A percentile compares a stretch with the other conserved stretches of the same genome.
Evolutionary conservation across 306 rosid species (phyloP).

Genomic region (Lagenaria siceraria): DNA sequence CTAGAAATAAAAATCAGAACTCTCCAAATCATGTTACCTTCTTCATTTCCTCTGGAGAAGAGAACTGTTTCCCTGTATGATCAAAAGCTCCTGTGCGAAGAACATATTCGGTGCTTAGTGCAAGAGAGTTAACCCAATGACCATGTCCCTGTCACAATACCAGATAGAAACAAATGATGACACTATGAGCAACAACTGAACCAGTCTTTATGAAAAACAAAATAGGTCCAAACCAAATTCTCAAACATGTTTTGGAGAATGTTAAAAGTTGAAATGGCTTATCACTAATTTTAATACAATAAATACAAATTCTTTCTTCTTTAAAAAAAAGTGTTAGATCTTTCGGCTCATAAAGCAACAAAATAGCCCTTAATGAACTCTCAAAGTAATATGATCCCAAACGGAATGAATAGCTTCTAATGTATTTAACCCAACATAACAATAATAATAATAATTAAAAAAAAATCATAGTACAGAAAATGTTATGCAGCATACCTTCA

Average conservation of each 20-base stretch:
- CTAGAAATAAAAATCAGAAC: neutral
- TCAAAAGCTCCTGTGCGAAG: constrained; percentile 94
- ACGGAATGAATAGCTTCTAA: neutral
- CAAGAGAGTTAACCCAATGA: constrained; percentile 92
- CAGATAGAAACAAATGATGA: constrained; percentile 10
- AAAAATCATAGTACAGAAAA: neutral
- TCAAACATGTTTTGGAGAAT: neutral
- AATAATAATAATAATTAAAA: neutral
- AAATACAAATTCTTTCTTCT: neutral
- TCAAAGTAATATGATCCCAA: neutral
- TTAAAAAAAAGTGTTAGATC: neutral
- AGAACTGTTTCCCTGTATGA: constrained; percentile 71
- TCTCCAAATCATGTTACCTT: constrained; percentile 30
- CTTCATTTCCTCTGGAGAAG: constrained; percentile 79
- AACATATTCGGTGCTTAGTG: constrained; percentile 90
- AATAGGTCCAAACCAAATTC: neutral
- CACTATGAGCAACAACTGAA: neutral
- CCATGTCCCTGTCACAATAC: constrained; percentile 72
- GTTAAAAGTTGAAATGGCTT: neutral
- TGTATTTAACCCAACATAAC: neutral
- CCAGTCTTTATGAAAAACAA: neutral
- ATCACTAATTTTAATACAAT: neutral
- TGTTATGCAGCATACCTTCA: constrained; percentile 34
- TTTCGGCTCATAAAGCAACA: neutral
- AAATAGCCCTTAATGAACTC: neutral